Evolutionary conservation across 2,329 filamentous ascomycete species (phyloP).

Genomic region (Diaporthe batatas): DNA sequence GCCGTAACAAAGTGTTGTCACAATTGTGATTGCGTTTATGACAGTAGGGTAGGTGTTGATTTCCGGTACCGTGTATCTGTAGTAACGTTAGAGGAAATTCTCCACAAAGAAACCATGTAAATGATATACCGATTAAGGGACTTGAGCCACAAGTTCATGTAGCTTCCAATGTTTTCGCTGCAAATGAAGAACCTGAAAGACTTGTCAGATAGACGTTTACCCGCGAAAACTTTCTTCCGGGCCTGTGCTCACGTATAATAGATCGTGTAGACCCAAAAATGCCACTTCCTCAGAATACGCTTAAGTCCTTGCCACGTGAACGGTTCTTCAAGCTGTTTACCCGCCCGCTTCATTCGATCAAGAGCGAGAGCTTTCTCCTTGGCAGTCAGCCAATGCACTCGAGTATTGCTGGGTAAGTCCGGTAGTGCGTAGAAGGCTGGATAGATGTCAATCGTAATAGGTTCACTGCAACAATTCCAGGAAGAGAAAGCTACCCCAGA

Average conservation of each 20-base stretch:
- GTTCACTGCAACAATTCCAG: fast-evolving
- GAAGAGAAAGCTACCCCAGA: constrained; percentile 42
- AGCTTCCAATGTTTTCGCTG: constrained; percentile 46
- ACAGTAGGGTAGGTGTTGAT: constrained; percentile 51
- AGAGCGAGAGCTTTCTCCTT: constrained; percentile 46
- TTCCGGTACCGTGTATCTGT: constrained; percentile 47
- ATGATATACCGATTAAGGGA: constrained; percentile 39
- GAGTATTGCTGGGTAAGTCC: constrained; percentile 44
- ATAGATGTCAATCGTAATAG: background rate
- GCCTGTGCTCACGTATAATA: constrained; percentile 46
- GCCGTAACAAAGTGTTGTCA: constrained; percentile 48
- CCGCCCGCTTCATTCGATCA: constrained; percentile 46
- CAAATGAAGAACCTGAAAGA: constrained; percentile 49
- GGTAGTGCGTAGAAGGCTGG: constrained; percentile 45
- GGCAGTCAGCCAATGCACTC: constrained; percentile 47
- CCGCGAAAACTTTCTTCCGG: fast-evolving
- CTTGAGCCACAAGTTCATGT: constrained; percentile 48
- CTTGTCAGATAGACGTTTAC: background rate
- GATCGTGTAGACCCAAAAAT: constrained; percentile 50
- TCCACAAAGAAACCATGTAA: background rate
- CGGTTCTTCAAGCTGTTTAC: constrained; percentile 46
- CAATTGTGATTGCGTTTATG: constrained; percentile 47
- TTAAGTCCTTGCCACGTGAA: constrained; percentile 43
- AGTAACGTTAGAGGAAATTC: background rate
- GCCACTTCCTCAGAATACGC: constrained; percentile 50